These are phyloP conservation scores for Vigna hirtella DNA, from an alignment of 306 rosid genomes.

Conservation along the genomic window DNA sequence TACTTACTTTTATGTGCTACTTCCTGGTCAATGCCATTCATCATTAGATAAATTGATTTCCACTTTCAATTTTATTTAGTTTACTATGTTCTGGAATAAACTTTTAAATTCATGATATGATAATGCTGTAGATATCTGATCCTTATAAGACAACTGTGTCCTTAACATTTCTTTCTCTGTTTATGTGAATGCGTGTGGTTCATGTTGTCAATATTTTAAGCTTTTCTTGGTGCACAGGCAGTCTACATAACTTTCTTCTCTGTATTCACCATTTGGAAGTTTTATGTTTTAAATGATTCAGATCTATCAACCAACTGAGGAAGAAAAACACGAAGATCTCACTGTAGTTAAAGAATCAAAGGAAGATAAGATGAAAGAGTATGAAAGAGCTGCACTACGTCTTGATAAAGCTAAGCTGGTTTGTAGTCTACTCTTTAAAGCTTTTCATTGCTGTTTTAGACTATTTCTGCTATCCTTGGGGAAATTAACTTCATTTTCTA, in stretches of 20 bases:
- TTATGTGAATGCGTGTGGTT: conserved; percentile 4
- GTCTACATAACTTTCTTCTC: conserved; percentile 29
- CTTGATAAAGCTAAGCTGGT: conserved; percentile 83
- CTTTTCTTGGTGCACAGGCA: neutral
- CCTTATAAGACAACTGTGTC: neutral
- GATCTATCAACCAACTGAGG: conserved; percentile 72
- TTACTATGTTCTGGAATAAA: conserved; percentile 15
- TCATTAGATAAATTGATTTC: conserved; percentile 12
- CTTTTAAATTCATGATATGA: conserved; percentile 10
- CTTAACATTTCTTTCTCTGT: conserved; percentile 18
- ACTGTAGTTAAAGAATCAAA: conserved; percentile 63
- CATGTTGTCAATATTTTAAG: conserved; percentile 15
- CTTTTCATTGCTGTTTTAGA: conserved; percentile 30
- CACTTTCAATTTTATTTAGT: neutral
- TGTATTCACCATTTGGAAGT: conserved; percentile 20
- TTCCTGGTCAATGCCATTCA: conserved; percentile 24
- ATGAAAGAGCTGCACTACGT: conserved; percentile 73
- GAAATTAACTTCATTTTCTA: conserved; percentile 5
- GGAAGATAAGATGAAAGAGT: conserved; percentile 75
- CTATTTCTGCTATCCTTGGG: neutral
- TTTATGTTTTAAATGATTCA: conserved; percentile 47
- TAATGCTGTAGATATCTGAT: conserved; percentile 13
- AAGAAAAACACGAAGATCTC: conserved; percentile 61
- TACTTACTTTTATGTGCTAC: neutral
- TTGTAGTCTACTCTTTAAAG: conserved; percentile 48